These are phyloP conservation scores for Penicillium crustosum DNA, from an alignment of 2,329 filamentous ascomycete genomes.

Conservation along the genomic window DNA sequence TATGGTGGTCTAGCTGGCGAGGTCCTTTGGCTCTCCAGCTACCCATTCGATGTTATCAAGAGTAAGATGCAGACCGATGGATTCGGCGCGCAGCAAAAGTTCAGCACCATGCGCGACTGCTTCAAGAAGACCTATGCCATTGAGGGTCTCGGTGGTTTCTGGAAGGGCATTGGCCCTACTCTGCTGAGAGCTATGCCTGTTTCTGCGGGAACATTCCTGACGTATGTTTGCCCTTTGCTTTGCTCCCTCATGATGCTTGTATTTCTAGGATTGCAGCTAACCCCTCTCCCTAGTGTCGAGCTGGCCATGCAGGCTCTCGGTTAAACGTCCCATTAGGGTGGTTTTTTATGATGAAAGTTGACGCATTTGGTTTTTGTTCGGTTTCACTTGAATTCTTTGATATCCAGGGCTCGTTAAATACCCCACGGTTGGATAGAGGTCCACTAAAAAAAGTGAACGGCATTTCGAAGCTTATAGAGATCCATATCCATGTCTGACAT, in stretches of 20 bases:
- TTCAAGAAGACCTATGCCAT: conserved; percentile 76
- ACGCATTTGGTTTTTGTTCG: conserved; percentile 9
- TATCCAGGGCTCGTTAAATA: conserved; percentile 21
- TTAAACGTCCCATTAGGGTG: conserved; percentile 24
- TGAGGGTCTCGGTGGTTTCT: conserved; percentile 83
- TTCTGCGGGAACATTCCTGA: conserved; percentile 94
- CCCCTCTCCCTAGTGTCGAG: conserved; percentile 40
- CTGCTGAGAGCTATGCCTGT: conserved; percentile 95
- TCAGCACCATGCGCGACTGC: conserved; percentile 81
- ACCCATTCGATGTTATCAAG: conserved; percentile 97
- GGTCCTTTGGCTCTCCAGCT: conserved; percentile 87
- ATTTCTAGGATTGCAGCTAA: conserved; percentile 11
- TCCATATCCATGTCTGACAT: not conserved
- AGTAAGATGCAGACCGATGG: conserved; percentile 99
- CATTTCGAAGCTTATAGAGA: conserved; percentile 3
- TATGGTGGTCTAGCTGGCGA: conserved; percentile 95
- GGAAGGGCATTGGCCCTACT: conserved; percentile 90
- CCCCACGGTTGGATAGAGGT: conserved; percentile 4
- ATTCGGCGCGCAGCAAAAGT: conserved; percentile 71
- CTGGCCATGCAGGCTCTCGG: conserved; percentile 49
- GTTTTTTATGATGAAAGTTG: conserved; percentile 10
- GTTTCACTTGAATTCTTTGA: conserved; percentile 17
- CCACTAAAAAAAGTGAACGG: conserved; percentile 8
- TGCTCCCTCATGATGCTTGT: not conserved
- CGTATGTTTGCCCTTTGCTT: conserved; percentile 46